Percentiles rank a stretch among this genome's conserved stretches.
These are phyloP conservation scores for Kodamaea plutei DNA, from an alignment of 1,139 yeast species.

Conservation along the genomic window DNA sequence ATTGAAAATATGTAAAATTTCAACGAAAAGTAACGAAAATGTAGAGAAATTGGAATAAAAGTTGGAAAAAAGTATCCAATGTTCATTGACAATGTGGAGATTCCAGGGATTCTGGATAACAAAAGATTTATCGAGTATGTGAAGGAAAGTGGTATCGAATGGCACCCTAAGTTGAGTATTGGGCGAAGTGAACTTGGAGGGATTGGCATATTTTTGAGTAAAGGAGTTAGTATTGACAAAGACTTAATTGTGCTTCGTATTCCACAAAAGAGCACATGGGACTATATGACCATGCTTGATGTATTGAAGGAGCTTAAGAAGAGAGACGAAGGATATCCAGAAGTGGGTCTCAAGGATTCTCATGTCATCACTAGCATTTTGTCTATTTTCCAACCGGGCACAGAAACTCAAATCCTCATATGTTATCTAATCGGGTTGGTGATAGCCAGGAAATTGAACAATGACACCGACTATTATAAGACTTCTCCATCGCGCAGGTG, in stretches of 20 bases:
- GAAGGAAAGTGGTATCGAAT: conserved; percentile 10
- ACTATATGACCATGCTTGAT: conserved; percentile 27
- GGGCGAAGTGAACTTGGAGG: conserved; percentile 30
- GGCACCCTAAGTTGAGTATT: conserved; percentile 17
- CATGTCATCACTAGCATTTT: conserved; percentile 21
- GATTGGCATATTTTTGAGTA: conserved; percentile 25
- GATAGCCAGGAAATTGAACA: conserved; percentile 11
- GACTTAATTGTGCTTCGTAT: conserved; percentile 13
- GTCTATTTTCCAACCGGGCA: conserved; percentile 18
- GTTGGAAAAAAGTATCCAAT: no score
- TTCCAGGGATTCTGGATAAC: conserved; percentile 14
- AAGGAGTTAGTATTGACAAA: conserved; percentile 2
- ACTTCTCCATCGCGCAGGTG: conserved; percentile 11
- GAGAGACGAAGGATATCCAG: conserved; percentile 10
- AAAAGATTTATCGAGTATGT: conserved; percentile 12
- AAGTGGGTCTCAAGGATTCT: conserved; percentile 9
- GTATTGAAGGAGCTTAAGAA: conserved; percentile 20
- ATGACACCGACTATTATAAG: conserved; percentile 7
- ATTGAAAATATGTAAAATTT: no score
- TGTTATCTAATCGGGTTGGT: conserved; percentile 26
- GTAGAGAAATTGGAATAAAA: no score
- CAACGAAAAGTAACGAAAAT: no score
- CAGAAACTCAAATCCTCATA: conserved; percentile 30
- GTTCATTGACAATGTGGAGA: not conserved
- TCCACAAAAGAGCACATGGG: conserved; percentile 22